Percentiles rank a stretch among this genome's conserved stretches.
Evolutionary conservation across 2,329 filamentous ascomycete species (phyloP).

Genomic region (Whalleya microplaca): DNA sequence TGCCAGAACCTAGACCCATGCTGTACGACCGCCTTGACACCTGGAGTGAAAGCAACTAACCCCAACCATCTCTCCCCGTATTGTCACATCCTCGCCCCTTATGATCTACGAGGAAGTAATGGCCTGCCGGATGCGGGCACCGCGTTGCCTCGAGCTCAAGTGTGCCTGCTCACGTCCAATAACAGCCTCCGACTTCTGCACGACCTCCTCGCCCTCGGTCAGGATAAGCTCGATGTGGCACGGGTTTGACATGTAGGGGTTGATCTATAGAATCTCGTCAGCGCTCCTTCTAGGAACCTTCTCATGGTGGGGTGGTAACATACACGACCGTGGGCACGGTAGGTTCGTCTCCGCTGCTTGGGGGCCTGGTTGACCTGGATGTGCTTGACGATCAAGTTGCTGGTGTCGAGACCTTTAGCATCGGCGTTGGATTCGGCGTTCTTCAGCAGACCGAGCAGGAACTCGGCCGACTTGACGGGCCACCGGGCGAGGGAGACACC

Average conservation of each 20-base stretch:
- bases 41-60: constrained; percentile 41
- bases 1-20: constrained; percentile 43
- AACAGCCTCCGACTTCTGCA: constrained; percentile 82
- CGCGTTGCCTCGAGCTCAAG: constrained; percentile 92
- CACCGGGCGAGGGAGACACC: constrained; percentile 98
- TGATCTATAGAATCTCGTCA: constrained; percentile 71
- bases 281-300: constrained; percentile 2
- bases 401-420: constrained; percentile 95
- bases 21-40: constrained; percentile 44
- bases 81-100: constrained; percentile 29
- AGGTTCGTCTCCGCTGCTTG: constrained; percentile 98
- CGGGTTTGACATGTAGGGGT: constrained; percentile 99
- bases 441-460: constrained; percentile 95
- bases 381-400: constrained; percentile 98
- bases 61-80: constrained; percentile 35
- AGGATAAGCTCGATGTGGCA: constrained; percentile 99
- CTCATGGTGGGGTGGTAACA: constrained; percentile 47
- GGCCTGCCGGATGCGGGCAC: constrained; percentile 66
- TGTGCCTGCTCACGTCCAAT: constrained; percentile 66
- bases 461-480: constrained; percentile 99
- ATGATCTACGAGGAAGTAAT: constrained; percentile 64
- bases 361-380: constrained; percentile 99
- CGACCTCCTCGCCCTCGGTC: constrained; percentile 94
- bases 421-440: constrained; percentile 98
- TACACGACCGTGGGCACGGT: constrained; percentile 99